These are phyloP conservation scores for Pestalotiopsis sp. DNA, from an alignment of 2,329 filamentous ascomycete species.

Conservation along the genomic window DNA sequence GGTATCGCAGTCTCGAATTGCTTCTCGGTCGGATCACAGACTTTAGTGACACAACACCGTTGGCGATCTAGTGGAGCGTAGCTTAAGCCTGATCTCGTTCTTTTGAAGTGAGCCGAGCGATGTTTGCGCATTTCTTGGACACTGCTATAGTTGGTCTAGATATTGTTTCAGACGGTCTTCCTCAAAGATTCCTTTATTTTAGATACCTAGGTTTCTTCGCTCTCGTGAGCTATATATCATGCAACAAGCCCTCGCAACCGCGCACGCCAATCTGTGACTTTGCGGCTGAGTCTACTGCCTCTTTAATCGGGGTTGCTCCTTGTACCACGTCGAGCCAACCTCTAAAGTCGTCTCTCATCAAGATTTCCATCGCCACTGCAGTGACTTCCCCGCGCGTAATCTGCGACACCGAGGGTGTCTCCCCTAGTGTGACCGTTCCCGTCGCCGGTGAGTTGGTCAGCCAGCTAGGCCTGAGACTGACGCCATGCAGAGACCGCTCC, in stretches of 20 bases:
- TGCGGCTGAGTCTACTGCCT: not conserved
- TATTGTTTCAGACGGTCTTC: no score
- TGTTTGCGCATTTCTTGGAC: no score
- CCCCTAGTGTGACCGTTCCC: not conserved
- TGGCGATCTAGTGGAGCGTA: not conserved
- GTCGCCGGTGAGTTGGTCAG: not conserved
- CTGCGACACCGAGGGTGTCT: not conserved
- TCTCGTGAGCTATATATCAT: not conserved
- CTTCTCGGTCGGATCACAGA: not conserved
- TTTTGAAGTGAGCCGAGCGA: no score
- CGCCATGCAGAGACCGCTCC: not conserved
- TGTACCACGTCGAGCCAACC: not conserved
- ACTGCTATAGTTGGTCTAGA: no score
- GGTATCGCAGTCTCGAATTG: conserved; percentile 1
- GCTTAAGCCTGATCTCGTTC: no score
- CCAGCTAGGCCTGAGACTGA: not conserved
- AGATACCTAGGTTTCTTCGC: not conserved
- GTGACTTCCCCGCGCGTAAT: not conserved
- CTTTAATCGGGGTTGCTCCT: not conserved
- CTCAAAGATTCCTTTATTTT: no score
- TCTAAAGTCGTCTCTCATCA: not conserved
- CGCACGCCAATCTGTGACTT: not conserved
- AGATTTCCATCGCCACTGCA: not conserved
- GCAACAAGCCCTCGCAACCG: not conserved
- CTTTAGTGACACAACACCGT: not conserved